These are phyloP conservation scores for Amauroascus niger DNA, from an alignment of 2,329 filamentous ascomycete species.

Conservation along the genomic window DNA sequence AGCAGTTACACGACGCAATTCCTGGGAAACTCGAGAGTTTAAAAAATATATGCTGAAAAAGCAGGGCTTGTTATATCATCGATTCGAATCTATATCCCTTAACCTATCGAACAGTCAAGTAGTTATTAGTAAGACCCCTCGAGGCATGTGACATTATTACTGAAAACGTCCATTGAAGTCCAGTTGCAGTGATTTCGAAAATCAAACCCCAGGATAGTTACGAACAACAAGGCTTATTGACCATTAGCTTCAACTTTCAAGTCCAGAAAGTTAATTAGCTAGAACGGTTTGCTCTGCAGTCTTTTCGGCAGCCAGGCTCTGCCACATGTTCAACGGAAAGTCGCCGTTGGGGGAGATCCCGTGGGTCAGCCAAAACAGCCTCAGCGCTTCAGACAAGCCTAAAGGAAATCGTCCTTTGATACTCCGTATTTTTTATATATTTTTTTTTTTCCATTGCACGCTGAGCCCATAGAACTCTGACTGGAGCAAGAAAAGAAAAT, in stretches of 20 bases:
- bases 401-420: not conserved
- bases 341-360: not conserved
- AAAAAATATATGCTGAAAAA: not conserved
- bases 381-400: slow-evolving; percentile 1
- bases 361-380: not conserved
- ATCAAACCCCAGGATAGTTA: too few relatives aligned
- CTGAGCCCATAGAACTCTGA: too few relatives aligned
- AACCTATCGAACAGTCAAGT: too few relatives aligned
- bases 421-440: not conserved
- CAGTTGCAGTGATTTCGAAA: too few relatives aligned
- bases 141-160: slow-evolving; percentile 1
- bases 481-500: too few relatives aligned
- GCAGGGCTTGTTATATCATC: too few relatives aligned
- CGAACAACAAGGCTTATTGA: too few relatives aligned
- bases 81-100: too few relatives aligned
- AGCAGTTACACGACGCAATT: not conserved
- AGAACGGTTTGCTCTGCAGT: too few relatives aligned
- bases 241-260: not conserved
- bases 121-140: not conserved
- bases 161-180: slow-evolving; percentile 9
- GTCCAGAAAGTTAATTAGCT: not conserved
- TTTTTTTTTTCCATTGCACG: not conserved
- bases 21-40: not conserved
- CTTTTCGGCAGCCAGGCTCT: not conserved
- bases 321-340: slow-evolving; percentile 7